Evolutionary conservation across 192 early-diverging fungal genomes (phyloP), one percentile per base, ranked within the genome.

Genomic region (Mortierella claussenii): DNA sequence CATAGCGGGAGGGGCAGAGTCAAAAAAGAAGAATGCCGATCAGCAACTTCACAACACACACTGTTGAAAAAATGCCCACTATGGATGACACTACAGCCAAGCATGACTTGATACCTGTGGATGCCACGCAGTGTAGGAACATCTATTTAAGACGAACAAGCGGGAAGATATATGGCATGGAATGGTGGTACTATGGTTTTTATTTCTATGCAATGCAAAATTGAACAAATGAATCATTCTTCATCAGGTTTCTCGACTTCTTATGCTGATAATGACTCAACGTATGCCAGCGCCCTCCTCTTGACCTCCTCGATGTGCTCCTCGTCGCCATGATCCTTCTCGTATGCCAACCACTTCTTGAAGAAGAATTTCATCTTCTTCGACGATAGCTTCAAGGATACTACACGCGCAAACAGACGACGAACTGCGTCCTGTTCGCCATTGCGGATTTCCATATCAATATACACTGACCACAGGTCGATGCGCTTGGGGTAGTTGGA

Each of bases 291-390:
- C 17, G 97, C 95, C 46, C 82, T 83, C 69, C 91, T 76, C 83
- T 97, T 98, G 30, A 99, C 97, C 66, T 93, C 87, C 58, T 95
- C 92, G 26, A 95, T 78, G 23, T 89, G 83, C 40, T 94, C 91
- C 5, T 87, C 88, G 43, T 86, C 84, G 23, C 96, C 96, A 67
- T 91, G 81, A 31, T 87, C 85, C 86, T 97, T 97, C 73, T 99
- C 98, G 79, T 93, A 99, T 23, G 90, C 89, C 51, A 99, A 86
- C 88, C 94, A 99, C 82, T 96, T 95, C 83, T 98, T 99, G 83
- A 99, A 98, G 69, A 99, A 90, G 85, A 95, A 98, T 81, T 98
- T 98, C 94, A 98, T 96, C 88, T 97, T 96, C 86, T 97, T 98
- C 26, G 94, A 92, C 23, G 96, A 96, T 66, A 92, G 85, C 78